Base-by-base conservation (phyloP, 2,329 filamentous ascomycete species). In the Pseudogymnoascus sp. region DNA sequence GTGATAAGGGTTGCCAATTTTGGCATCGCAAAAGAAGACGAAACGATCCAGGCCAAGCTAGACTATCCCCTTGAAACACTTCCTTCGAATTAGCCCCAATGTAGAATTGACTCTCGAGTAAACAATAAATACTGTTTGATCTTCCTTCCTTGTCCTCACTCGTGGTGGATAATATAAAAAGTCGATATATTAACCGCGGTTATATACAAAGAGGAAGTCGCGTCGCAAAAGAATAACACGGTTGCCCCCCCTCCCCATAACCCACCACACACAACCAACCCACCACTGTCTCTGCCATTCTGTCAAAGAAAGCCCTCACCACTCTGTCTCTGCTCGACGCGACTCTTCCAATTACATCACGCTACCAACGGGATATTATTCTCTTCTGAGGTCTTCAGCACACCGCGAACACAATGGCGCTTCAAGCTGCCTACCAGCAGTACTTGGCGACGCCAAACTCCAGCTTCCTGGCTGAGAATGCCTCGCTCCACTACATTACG, bases 401-500 rank as follows among this genome's bases (percentile, higher is more conserved):
- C 47, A 33, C 43, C 47, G 8, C 28, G 47, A 28, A 50, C 63
- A 68, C 61, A 64, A 82, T 82, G 80, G 72, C 79, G 65, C 71
- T 81, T 65, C 78, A 78, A 65, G 70, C 75, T 67, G 72, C 80
- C 63, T 93, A 93, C 78, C 82, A 85, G 78, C 82, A 84, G 76
- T 92, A 91, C 73, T 80, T 92, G 61, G 80, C 82, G 70, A 78
- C 83, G 64, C 88, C 88, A 64, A 85, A 77, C 74, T 76, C 84
- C 61, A 82, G 83, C 61, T 76, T 82, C 61, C 78, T 93, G 69
- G 80, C 85, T 36, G 76, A 81, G 60, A 80, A 87, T 73, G 87
- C 87, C 62, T 83, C 87, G 47, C 77, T 92, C 67, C 86, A 93
- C 79, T 99, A 97, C 78, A 87, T 97, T 73, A 91, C 92, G 61